Conservation (phyloP, 2,329 filamentous ascomycete genomes). For the Onygenales sp. region DNA sequence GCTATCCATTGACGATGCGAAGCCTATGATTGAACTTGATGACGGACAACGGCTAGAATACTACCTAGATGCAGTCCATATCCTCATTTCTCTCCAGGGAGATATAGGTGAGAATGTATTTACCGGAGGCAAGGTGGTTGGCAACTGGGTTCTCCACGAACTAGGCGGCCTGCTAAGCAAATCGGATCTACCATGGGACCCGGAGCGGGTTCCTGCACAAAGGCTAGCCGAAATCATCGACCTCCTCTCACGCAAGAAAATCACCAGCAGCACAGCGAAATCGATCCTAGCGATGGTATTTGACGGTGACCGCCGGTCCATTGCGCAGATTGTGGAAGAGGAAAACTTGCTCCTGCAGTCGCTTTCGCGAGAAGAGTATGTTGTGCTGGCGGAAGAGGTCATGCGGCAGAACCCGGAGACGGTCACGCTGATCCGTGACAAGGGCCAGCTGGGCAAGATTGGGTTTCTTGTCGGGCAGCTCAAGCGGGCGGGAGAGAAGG, state of each 20-base stretch:
- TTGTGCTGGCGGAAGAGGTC: conserved; percentile 43
- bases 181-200: conserved; percentile 38
- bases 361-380: conserved; percentile 48
- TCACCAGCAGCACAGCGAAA: conserved; percentile 52
- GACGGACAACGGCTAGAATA: conserved; percentile 73
- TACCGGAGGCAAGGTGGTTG: conserved; percentile 39
- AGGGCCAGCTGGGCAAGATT: conserved; percentile 54
- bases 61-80: conserved; percentile 45
- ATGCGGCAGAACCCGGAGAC: conserved; percentile 47
- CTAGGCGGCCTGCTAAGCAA: conserved; percentile 55
- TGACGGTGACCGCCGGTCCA: conserved; percentile 38
- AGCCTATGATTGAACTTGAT: conserved; percentile 67
- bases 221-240: conserved; percentile 37
- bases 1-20: conserved; percentile 71
- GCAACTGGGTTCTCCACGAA: conserved; percentile 69
- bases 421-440: conserved; percentile 50
- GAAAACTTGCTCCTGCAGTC: conserved; percentile 47
- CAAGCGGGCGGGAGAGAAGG: conserved; percentile 51
- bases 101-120: conserved; percentile 13
- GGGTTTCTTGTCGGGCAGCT: conserved; percentile 62
- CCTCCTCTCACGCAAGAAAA: conserved; percentile 32
- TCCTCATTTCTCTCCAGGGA: conserved; percentile 20
- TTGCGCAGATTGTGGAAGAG: conserved; percentile 46
- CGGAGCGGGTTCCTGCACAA: conserved; percentile 29
- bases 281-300: conserved; percentile 48